A percentile compares a stretch with the other conserved stretches of the same genome.
These are phyloP conservation scores for Casuarina glauca DNA, from an alignment of 306 rosid genomes.

Conservation along the genomic window DNA sequence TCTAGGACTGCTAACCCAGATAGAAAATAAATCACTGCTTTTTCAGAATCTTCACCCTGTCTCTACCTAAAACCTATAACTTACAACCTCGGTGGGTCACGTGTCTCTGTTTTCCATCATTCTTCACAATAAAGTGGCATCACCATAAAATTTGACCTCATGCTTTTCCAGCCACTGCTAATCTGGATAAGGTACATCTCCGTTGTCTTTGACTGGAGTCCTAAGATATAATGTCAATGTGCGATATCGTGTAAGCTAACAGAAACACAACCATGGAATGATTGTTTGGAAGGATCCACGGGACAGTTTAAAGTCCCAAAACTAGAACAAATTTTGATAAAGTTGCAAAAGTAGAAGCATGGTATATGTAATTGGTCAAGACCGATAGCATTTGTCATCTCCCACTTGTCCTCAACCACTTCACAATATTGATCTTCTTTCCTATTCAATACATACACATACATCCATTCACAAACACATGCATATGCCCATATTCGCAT, in stretches of 20 bases:
- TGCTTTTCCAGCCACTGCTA: constrained; percentile 3
- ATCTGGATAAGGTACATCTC: neutral
- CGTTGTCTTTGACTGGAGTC: neutral
- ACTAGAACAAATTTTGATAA: neutral
- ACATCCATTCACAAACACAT: neutral
- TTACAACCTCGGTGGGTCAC: neutral
- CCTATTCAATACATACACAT: neutral
- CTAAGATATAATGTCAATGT: neutral
- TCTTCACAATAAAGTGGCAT: neutral
- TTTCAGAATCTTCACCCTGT: neutral
- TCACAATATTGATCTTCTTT: neutral
- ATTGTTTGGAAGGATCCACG: neutral
- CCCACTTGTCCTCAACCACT: neutral
- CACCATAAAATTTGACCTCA: neutral
- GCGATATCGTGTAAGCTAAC: neutral
- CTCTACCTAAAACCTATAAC: neutral
- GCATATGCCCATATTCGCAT: too few relatives aligned
- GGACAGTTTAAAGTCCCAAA: neutral
- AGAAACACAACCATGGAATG: neutral
- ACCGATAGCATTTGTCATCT: neutral
- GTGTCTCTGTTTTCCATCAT: neutral
- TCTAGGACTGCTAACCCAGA: neutral
- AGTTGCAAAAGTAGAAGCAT: neutral
- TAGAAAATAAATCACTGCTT: neutral
- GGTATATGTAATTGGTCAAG: neutral